phyloP scores from a whole-genome alignment of 2,329 filamentous ascomycete genomes.

The Botrytis paeoniae region DNA sequence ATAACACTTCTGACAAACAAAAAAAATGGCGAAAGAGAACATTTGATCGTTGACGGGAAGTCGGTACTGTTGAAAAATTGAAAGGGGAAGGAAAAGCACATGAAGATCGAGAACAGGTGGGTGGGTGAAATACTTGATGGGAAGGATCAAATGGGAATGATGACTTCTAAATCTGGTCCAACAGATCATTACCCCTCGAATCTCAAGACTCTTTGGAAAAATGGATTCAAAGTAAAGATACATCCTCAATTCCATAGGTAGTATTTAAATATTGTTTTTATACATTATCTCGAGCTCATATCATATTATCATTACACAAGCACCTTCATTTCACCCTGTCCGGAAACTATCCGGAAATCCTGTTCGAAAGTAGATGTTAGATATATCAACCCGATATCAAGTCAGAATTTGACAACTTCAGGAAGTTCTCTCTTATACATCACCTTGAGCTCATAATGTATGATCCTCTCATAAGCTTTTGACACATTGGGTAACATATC shows the following conservation, averaged over 20 bases:
- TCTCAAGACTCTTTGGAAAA: not conserved
- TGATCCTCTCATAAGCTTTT: not conserved
- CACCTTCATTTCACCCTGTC: not conserved
- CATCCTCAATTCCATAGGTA: not conserved
- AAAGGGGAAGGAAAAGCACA: slow-evolving; percentile 3
- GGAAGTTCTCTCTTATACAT: not conserved
- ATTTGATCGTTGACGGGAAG: not conserved
- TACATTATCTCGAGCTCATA: not conserved
- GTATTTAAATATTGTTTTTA: not conserved
- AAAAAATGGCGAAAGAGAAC: not conserved
- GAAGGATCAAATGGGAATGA: not conserved
- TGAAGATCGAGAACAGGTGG: not conserved
- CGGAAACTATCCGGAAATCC: not conserved
- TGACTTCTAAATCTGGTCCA: not conserved
- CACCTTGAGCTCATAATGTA: not conserved
- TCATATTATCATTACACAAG: not conserved
- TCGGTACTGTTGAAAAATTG: not conserved
- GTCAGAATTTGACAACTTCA: not conserved
- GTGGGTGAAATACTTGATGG: not conserved
- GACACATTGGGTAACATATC: not conserved
- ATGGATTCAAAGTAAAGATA: not conserved
- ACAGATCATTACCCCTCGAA: not conserved
- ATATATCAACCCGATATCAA: not conserved
- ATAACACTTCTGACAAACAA: not conserved
- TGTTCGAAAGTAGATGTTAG: not conserved